Base-by-base conservation (phyloP, 2,329 filamentous ascomycete species). In the Tetracladium maxilliforme region DNA sequence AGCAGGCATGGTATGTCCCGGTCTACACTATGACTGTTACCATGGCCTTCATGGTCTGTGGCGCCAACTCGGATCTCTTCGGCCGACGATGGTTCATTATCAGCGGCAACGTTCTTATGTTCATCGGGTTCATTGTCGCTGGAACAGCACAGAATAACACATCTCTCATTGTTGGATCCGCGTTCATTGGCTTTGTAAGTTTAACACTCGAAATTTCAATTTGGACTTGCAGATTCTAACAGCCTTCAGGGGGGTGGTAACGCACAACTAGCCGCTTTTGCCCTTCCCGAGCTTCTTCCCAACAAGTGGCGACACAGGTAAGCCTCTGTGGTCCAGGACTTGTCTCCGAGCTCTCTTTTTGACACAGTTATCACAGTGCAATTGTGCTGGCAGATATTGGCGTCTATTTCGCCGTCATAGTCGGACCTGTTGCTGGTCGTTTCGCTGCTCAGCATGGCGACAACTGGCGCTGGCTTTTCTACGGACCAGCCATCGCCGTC, bases 231-330 rank as follows among this genome's bases (percentile, higher is more conserved):
- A 25, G 16, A 19, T 9, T 8, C n/a, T 10, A n/a, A 30, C 10
- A 13, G 7, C 6, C 16, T 8, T 11, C 14, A 21, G 12, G 24
- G 18, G 3, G 22, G 14, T 27, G 14, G n/a, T 16, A 22, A 22
- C 15, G 25, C 23, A 16, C 23, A 44, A 37, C 40, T 47, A 27
- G 56, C 51, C 10, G 54, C 52, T 20, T 57, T 59, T 35, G 54
- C 51, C 6, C 47, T 61, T 6, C 52, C 55, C 6, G 56, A 60
- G 31, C 47, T 62, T 13, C 45, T 62, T 3, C 56, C 56, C 1
- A 60, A 60, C 39, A 61, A 60, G 35, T 60, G 54, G 53, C 39
- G 56, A 26, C 52, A 59, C 33, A n/a, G n/a, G n/a, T n/a, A n/a
- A n/a, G n/a, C n/a, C n/a, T n/a, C n/a, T n/a, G n/a, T n/a, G n/a